Percentiles rank a stretch among this genome's conserved stretches.
phyloP scores from a whole-genome alignment of 1,139 yeast species.

The Hanseniaspora uvarum region DNA sequence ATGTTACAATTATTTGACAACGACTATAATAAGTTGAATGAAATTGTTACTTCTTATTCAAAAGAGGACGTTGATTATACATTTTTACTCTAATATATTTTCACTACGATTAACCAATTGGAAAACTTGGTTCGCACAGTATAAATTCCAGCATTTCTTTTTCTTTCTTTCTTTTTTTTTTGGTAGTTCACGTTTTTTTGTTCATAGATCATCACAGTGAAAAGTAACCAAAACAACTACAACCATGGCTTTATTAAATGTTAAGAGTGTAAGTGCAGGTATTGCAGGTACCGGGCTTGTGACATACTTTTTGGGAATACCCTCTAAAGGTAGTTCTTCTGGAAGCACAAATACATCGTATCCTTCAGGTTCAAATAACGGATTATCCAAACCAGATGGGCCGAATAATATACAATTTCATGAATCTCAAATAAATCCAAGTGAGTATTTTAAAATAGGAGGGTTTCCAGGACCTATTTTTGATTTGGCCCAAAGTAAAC shows the following conservation, averaged over 20 bases:
- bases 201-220: neutral
- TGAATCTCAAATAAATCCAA: constrained; percentile 38
- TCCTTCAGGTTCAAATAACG: constrained; percentile 12
- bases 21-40: neutral
- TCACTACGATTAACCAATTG: neutral
- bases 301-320: constrained; percentile 20
- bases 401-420: constrained; percentile 6
- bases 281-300: constrained; percentile 22
- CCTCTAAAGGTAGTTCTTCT: constrained; percentile 14
- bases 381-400: neutral
- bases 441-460: constrained; percentile 60
- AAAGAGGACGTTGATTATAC: constrained; percentile 1
- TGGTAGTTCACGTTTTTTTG: neutral
- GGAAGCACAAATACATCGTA: constrained; percentile 5
- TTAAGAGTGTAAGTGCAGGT: constrained; percentile 8
- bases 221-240: neutral
- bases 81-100: neutral
- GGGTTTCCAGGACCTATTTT: constrained; percentile 95
- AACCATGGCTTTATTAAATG: constrained; percentile 13
- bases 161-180: neutral
- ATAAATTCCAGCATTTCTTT: neutral
- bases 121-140: neutral
- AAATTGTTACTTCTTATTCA: neutral
- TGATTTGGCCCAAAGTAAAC: constrained; percentile 62
- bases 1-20: neutral